These are phyloP conservation scores for Micractinium sp. DNA, from an alignment of 139 green algal genomes.

Conservation along the genomic window DNA sequence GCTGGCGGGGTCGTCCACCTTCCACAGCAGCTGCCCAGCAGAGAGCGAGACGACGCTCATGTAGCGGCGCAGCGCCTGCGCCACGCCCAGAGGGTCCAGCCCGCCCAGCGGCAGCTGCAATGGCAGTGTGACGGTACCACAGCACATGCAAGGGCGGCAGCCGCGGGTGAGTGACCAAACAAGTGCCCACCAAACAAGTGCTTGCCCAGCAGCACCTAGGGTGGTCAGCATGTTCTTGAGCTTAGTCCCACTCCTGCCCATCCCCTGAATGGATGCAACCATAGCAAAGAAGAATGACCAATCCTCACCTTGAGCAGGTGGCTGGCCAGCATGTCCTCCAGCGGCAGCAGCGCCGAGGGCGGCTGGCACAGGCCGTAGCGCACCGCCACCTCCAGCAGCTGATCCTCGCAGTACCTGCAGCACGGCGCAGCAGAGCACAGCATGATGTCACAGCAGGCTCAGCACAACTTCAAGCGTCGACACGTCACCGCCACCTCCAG, in stretches of 20 bases:
- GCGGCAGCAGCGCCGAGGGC: constrained; percentile 24
- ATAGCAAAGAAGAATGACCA: not conserved
- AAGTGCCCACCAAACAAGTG: too few relatives aligned
- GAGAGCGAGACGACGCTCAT: constrained; percentile 5
- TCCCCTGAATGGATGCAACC: too few relatives aligned
- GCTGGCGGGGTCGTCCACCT: constrained; percentile 22
- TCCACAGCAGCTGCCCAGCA: constrained; percentile 44
- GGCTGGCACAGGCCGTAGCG: constrained; percentile 40
- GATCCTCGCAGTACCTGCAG: constrained; percentile 36
- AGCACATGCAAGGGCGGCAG: too few relatives aligned
- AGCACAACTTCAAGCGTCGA: not conserved
- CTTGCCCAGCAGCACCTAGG: too few relatives aligned
- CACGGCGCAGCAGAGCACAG: not conserved
- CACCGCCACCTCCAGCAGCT: constrained; percentile 32
- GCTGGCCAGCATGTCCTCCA: constrained; percentile 32
- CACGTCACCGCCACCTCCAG: constrained; percentile 10
- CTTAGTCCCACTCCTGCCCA: not conserved
- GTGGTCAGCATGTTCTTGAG: not conserved
- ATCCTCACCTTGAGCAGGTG: constrained; percentile 36
- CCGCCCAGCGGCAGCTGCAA: not conserved
- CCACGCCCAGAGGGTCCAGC: not conserved
- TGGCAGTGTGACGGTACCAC: too few relatives aligned
- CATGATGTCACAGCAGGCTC: not conserved
- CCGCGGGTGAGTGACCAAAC: too few relatives aligned
- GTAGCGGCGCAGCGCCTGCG: constrained; percentile 31